phyloP scores from a whole-genome alignment of 2,329 filamentous ascomycete species.

The Scedosporium dehoogii region DNA sequence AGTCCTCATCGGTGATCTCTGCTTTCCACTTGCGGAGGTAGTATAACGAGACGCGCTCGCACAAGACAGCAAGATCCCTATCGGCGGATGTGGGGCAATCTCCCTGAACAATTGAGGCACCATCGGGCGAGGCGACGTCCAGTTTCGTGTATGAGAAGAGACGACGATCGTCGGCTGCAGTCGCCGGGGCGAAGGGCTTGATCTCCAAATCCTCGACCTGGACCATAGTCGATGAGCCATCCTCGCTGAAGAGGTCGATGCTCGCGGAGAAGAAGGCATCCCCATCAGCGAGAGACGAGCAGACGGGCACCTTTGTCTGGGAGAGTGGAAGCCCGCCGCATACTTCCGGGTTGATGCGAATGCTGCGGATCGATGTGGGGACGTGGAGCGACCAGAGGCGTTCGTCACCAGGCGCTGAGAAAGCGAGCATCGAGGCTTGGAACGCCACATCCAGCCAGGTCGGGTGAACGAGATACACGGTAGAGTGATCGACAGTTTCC shows the following conservation, averaged over 20 bases:
- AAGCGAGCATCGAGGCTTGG: slow-evolving; percentile 20
- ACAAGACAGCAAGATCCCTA: slow-evolving; percentile 8
- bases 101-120: background rate
- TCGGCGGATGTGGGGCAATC: background rate
- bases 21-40: slow-evolving; percentile 14
- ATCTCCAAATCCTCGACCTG: no score
- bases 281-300: no score
- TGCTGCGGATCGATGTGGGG: slow-evolving; percentile 16
- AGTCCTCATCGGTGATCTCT: slow-evolving; percentile 13
- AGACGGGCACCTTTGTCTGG: no score
- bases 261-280: no score
- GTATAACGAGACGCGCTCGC: slow-evolving; percentile 15
- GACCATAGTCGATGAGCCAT: no score
- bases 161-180: slow-evolving; percentile 11
- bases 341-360: slow-evolving; percentile 11
- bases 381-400: slow-evolving; percentile 19
- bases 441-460: slow-evolving; percentile 20
- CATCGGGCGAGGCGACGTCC: slow-evolving; percentile 9
- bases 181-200: slow-evolving; percentile 11
- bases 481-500: background rate
- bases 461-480: slow-evolving; percentile 20
- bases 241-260: no score
- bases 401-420: slow-evolving; percentile 18
- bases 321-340: background rate
- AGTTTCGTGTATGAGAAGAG: slow-evolving; percentile 13